Base-by-base conservation (phyloP, 257 asterid species). In the Salvia hispanica region DNA sequence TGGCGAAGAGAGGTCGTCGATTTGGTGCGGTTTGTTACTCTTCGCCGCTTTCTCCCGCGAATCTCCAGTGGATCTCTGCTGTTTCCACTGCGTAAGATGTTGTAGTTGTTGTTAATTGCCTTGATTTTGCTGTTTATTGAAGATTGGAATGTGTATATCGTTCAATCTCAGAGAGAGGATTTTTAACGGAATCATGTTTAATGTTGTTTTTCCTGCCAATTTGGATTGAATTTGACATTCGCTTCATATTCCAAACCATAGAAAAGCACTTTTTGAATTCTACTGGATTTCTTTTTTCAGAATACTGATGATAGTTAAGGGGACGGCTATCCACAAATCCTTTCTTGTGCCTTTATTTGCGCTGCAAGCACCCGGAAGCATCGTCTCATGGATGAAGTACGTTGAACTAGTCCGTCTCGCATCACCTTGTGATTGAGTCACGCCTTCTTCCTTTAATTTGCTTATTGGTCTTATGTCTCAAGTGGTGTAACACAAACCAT, bases 301-400 rank as follows among this genome's bases (percentile, higher is more conserved):
- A 76, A 80, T 90, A 71, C 85, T 93, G 65, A 88, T 90, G 97
- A 72, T 93, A 66, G 86, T 76, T 8, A 85, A 21, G 78, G 99
- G 96, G 57, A 90, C 97, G 75, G 85, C 88, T 58, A 88, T 90
- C 67, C 95, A 79, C 51, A 88, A 85, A 81, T 80, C 97, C 21
- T 88, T 93, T 79, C 97, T 93, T 66, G 97, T 79, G 64, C 97
- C 96, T 69, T 80, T 93, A 21, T 87, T 93, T 64, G 95, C 78
- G 36, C 76, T 93, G 42, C 94, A 80, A 84, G 97, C 99, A 63
- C 99, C 97, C 45, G 78, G 76, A 68, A 75, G 58, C 81, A 56
- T 93, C 10, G 77, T 86, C 83, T 72, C 97, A 12, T 93, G 97
- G 99, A 85, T 90, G 74, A 91, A 79, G 99, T 93, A 79, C 64